Evolutionary conservation across 148 eudicot genomes (phyloP).

Genomic region (Rhododendron mucronatum): DNA sequence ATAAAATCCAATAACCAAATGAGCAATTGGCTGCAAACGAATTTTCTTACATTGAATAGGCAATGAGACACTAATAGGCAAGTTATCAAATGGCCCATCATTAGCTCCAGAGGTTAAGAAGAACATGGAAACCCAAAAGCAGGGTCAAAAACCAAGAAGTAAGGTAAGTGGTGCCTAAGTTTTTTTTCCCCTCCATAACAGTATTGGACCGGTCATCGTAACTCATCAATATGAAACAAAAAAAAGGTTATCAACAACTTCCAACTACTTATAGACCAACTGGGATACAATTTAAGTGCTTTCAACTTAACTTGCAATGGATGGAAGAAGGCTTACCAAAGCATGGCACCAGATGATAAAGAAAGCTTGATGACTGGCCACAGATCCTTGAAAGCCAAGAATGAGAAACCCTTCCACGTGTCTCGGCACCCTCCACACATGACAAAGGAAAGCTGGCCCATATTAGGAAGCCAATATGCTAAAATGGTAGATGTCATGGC

Average conservation of each 20-base stretch:
- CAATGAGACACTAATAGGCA: neutral
- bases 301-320: neutral
- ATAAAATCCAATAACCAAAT: neutral
- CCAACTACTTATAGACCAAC: neutral
- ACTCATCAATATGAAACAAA: neutral
- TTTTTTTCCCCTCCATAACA: neutral
- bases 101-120: neutral
- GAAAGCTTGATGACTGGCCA: slow-evolving; percentile 31
- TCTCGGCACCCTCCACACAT: slow-evolving; percentile 24
- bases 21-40: neutral
- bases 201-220: neutral
- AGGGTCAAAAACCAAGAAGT: neutral
- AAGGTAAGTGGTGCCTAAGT: neutral
- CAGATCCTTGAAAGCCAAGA: slow-evolving; percentile 29
- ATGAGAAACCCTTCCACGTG: slow-evolving; percentile 39
- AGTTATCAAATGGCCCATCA: neutral
- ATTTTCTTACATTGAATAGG: neutral
- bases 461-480: slow-evolving; percentile 28
- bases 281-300: neutral
- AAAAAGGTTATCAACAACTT: neutral
- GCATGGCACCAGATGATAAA: slow-evolving; percentile 33
- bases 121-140: neutral
- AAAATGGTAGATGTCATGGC: slow-evolving; percentile 25
- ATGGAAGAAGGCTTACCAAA: slow-evolving; percentile 20
- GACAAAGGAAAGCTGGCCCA: slow-evolving; percentile 23